Percentiles rank a stretch among this genome's conserved stretches.
These are phyloP conservation scores for Hanseniaspora lachancei DNA, from an alignment of 805 yeast genomes.

Conservation along the genomic window DNA sequence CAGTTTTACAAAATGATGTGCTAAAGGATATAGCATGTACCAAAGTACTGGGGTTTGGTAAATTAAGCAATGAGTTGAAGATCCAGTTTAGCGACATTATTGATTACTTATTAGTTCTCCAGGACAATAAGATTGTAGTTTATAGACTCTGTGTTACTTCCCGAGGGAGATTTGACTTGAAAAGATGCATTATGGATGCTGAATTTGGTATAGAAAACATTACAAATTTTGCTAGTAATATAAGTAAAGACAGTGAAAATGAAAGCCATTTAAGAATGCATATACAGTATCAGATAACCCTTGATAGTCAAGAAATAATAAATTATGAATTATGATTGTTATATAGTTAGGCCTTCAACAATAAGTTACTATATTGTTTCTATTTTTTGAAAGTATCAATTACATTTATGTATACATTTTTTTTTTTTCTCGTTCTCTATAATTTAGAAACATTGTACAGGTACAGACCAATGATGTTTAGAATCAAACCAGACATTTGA, in stretches of 20 bases:
- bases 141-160: background rate
- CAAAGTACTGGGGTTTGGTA: conserved; percentile 31
- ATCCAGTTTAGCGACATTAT: background rate
- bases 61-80: conserved; percentile 20
- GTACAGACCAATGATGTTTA: conserved; percentile 45
- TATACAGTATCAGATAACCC: conserved; percentile 36
- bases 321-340: conserved; percentile 16
- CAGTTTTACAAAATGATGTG: conserved; percentile 34
- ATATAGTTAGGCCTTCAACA: too few species aligned
- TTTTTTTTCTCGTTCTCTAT: conserved; percentile 11
- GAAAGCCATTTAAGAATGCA: background rate
- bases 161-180: conserved; percentile 9
- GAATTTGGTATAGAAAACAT: background rate
- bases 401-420: conserved; percentile 6
- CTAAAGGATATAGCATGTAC: conserved; percentile 30
- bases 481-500: conserved; percentile 38
- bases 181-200: background rate
- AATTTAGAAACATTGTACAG: conserved; percentile 40
- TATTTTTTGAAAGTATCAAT: background rate
- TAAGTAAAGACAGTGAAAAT: background rate
- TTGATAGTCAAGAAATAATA: conserved; percentile 35
- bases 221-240: background rate
- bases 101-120: background rate
- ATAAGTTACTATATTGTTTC: too few species aligned
- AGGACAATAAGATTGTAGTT: background rate